Evolutionary conservation across 306 rosid species (phyloP).

Genomic region (Vigna mungo): DNA sequence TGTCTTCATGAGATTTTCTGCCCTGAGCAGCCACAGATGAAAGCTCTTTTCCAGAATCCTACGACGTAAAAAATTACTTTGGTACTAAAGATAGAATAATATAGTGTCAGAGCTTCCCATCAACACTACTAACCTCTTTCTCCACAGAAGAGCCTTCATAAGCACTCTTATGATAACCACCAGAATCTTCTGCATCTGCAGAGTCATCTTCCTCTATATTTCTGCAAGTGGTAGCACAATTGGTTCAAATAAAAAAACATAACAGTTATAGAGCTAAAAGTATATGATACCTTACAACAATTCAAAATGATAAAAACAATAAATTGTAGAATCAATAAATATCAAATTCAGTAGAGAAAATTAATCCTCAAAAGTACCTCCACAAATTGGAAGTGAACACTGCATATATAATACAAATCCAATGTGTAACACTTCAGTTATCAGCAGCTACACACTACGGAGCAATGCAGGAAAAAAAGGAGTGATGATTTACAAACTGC

Average conservation of each 20-base stretch:
- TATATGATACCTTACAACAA: constrained; percentile 9
- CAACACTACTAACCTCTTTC: constrained; percentile 70
- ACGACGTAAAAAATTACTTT: constrained; percentile 40
- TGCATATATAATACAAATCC: constrained; percentile 7
- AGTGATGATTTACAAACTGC: background rate
- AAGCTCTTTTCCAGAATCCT: constrained; percentile 69
- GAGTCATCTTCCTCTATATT: constrained; percentile 73
- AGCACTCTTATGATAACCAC: constrained; percentile 58
- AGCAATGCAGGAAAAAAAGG: background rate
- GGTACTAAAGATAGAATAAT: constrained; percentile 41
- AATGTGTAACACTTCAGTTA: constrained; percentile 3
- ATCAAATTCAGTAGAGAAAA: constrained; percentile 37
- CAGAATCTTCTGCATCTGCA: constrained; percentile 67
- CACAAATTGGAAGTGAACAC: background rate
- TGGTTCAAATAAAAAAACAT: constrained; percentile 45
- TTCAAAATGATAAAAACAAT: background rate
- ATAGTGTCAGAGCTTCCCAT: constrained; percentile 50
- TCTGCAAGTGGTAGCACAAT: constrained; percentile 64
- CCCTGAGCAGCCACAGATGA: constrained; percentile 54
- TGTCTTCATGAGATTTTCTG: constrained; percentile 56
- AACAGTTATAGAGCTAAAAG: constrained; percentile 33
- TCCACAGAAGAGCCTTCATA: constrained; percentile 62
- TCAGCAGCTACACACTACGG: background rate
- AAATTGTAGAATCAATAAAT: constrained; percentile 23
- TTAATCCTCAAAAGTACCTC: constrained; percentile 15